Evolutionary conservation across 805 yeast genomes (phyloP), one percentile per base, ranked within the genome.

Genomic region (Saccharomycopsis sp.): DNA sequence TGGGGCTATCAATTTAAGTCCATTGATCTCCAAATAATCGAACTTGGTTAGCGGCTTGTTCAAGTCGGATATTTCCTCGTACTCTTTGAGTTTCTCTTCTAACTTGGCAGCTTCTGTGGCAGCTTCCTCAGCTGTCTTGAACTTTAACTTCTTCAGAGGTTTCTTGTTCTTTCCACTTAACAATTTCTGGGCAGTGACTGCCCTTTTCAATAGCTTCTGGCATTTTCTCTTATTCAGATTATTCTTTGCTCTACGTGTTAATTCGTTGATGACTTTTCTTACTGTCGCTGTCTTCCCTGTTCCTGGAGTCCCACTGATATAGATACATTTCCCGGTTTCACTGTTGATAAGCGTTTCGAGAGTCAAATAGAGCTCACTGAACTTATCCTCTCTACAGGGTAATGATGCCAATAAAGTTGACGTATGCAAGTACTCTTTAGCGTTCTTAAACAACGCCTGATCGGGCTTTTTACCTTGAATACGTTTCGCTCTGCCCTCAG

Each of bases 261-360:
- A 71, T 65, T 87, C 90, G 38, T 82, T 78, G 24, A 94, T 79
- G 0, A 88, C 97, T 66, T 91, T 96, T 57, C 96, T 74, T 1
- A 93, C 84, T 0, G 98, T 93, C 2, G 96, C 94, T 0, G 99
- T 93, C 68, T 94, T 94, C 12, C 99, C 99, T 1, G 96, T 93
- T 7, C 99, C 99, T 0, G 99, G 99, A 0, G 97, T 90, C 2
- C 99, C 99, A 70, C 97, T 89, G 9, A 94, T 84, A 68, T 92
- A 94, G 3, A 94, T 72, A 64, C 97, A 89, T 5, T 92, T 80
- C 0, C 98, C 97, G 0, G 86, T 79, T 49, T 81, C 80, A 15
- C 85, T 79, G 53, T 77, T 77, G 38, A 93, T 81, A 0, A 96
- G 87, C 52, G 83, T 77, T 64, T 90, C 91, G 2, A 94, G 69